These are phyloP conservation scores for Aspergillus saccharolyticus DNA, from an alignment of 495 filamentous ascomycete species.

Conservation along the genomic window DNA sequence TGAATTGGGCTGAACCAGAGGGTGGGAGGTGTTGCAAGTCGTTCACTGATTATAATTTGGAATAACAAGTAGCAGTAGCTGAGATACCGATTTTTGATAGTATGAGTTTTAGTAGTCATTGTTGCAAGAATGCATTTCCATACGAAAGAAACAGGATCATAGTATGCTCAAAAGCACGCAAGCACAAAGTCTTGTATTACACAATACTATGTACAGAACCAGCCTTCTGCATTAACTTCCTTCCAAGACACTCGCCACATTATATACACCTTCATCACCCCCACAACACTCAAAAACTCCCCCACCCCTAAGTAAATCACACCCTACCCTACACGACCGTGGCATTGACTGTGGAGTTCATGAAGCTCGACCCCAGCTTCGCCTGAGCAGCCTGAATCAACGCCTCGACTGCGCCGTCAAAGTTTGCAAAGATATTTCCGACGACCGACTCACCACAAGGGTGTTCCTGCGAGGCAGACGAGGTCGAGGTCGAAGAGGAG, in stretches of 20 bases:
- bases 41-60: neutral
- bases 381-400: neutral
- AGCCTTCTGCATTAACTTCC: too few relatives aligned
- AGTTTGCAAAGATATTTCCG: slow-evolving; percentile 1
- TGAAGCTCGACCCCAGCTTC: neutral
- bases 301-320: too few relatives aligned
- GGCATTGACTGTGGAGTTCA: neutral
- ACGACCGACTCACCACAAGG: neutral
- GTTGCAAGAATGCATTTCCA: neutral
- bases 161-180: too few relatives aligned
- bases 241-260: too few relatives aligned
- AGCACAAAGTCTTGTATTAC: too few relatives aligned
- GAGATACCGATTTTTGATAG: neutral
- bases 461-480: neutral
- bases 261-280: too few relatives aligned
- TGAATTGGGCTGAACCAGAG: too few relatives aligned
- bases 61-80: neutral
- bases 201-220: too few relatives aligned
- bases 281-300: too few relatives aligned
- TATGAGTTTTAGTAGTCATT: neutral
- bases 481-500: neutral
- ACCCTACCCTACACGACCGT: neutral
- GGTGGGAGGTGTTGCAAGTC: neutral
- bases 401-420: slow-evolving; percentile 1
- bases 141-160: too few relatives aligned